Evolutionary conservation across 164 flowering plant genomes (phyloP), one percentile per base, ranked within the genome.

Genomic region (Vitis amurensis): DNA sequence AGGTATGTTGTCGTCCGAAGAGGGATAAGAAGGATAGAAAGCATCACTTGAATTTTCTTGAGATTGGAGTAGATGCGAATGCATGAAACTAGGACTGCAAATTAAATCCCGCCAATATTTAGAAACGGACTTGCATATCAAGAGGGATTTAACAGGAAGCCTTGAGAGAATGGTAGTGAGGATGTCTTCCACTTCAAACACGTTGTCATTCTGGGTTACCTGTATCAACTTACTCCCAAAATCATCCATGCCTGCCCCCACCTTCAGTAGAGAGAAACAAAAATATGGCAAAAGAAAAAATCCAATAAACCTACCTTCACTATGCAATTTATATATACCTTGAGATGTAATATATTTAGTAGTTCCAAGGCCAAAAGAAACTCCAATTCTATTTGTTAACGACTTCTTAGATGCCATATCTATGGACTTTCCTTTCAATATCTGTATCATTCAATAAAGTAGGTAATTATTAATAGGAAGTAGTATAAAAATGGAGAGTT

Each of bases 61-160:
- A n/a, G 71, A 59, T 12, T 8, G 11, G 29, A 14, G 27, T 62
- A 73, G 29, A 29, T 73, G 71, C 63, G 9, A 14, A 8, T 23
- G n/a, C 11, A 55, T 12, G 17, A 67, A 68, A 14, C 13, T 0
- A 16, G 70, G 67, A 55, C 48, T 19, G n/a, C 56, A 16, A 8
- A 61, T 61, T n/a, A 63, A 19, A 9, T n/a, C 14, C 2, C 14
- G 49, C 76, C 76, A 73, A 27, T 23, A 56, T 50, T 55, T 61
- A 57, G 55, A 67, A 56, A 67, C 67, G 27, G 47, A 2, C 52
- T 55, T 51, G 49, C 49, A 73, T 11, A 27, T 4, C 7, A n/a
- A 27, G 7, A 73, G 60, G 10, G n/a, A 47, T 55, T 16, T 56
- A 14, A 61, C 71, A 44, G 68, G 66, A 55, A 73, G 62, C 55